Percentiles rank a stretch among this genome's conserved stretches.
These are phyloP conservation scores for Globisporangium middletonii DNA, from an alignment of 352 stramenopile genomes.

Conservation along the genomic window DNA sequence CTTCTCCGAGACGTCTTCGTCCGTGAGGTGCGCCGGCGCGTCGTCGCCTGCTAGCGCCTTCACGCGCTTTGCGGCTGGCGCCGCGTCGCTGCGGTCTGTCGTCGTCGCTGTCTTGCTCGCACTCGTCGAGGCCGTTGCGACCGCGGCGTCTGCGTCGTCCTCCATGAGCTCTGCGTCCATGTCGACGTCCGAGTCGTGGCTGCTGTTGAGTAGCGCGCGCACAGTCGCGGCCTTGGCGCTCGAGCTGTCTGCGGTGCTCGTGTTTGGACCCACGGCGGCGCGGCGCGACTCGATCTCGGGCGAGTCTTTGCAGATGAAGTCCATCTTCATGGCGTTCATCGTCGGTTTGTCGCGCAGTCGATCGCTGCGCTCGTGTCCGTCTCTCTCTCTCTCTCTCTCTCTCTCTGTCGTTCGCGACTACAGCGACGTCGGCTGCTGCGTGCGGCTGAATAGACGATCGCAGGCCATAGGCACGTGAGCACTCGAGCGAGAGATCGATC, in stretches of 20 bases:
- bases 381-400: too few species aligned
- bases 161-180: constrained; percentile 16
- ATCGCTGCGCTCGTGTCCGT: background rate
- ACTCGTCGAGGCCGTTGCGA: constrained; percentile 9
- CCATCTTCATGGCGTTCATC: constrained; percentile 82
- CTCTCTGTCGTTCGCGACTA: too few species aligned
- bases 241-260: background rate
- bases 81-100: background rate
- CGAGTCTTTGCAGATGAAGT: constrained; percentile 71
- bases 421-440: too few species aligned
- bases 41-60: constrained; percentile 6
- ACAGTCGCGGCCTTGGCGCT: constrained; percentile 17
- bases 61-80: background rate
- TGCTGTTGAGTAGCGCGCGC: constrained; percentile 32
- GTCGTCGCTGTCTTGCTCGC: background rate
- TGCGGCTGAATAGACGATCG: too few species aligned
- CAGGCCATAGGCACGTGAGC: too few species aligned
- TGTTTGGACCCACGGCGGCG: constrained; percentile 1
- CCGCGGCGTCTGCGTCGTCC: constrained; percentile 12
- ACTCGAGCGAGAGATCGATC: too few species aligned
- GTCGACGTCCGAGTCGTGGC: constrained; percentile 27
- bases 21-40: constrained; percentile 15
- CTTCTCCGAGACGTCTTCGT: constrained; percentile 25
- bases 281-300: constrained; percentile 12
- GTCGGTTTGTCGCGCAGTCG: background rate